Evolutionary conservation across 225 moss, liverwort and hornwort species (phyloP), one percentile per base, ranked within the genome.

Genomic region (Sphagnum tenellum): DNA sequence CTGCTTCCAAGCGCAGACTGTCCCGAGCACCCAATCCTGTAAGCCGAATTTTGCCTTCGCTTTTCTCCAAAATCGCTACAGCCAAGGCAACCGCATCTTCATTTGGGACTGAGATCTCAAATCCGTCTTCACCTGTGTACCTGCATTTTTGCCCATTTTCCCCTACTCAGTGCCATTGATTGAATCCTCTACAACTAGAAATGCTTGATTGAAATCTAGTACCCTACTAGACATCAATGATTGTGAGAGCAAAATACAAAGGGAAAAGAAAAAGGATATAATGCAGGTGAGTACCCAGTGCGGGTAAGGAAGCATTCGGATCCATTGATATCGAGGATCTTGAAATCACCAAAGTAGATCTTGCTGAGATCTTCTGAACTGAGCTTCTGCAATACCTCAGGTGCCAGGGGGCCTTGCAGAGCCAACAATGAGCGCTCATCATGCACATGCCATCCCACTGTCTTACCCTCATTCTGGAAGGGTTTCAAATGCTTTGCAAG

Each of bases 361-460:
- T 98, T 87, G 71, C 89, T 86, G 45, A 98, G 85, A 77, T 98
- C 93, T 45, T 82, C 93, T 47, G 78, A 80, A 3, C 89, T 93
- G 14, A 98, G 89, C 45, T 82, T 68, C 70, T 98, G 98, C 72
- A 98, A 74, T 29, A 74, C 79, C 46, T 87, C 88, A 4, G 69
- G 83, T 13, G 93, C 82, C 11, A 86, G 67, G 46, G 98, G 98
- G 2, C 98, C 98, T 69, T 98, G 98, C 57, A 98, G 71, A 54
- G 98, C 98, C 50, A 98, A 47, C 70, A 98, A 63, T 4, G 98
- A 82, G 66, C 93, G 83, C 78, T 98, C 98, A 55, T 98, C 98
- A 68, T 98, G 98, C 78, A 98, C 73, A 77, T 98, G 98, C 98
- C 98, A 98, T 45, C 93, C 98, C 13, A 98, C 92, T 7, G 89